phyloP scores from a whole-genome alignment of 148 eudicot genomes.

The Fagopyrum esculentum region DNA sequence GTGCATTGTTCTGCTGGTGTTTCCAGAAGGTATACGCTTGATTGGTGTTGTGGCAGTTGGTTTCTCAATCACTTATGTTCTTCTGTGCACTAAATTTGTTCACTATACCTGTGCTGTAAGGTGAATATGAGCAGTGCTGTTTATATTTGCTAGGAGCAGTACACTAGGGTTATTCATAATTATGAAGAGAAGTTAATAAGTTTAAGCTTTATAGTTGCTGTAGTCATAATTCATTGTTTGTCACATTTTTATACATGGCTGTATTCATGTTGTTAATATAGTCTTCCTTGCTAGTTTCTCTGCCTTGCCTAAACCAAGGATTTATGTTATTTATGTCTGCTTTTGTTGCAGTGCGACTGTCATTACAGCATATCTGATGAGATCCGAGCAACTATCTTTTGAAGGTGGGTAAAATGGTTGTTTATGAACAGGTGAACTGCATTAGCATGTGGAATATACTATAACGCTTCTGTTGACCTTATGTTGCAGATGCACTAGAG shows the following conservation, averaged over 20 bases:
- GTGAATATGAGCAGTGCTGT: background rate
- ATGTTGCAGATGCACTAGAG: constrained; percentile 69
- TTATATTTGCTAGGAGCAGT: background rate
- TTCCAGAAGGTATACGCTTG: constrained; percentile 58
- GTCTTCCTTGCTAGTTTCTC: background rate
- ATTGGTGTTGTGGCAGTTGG: background rate
- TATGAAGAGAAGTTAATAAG: background rate
- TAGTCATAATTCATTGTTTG: background rate
- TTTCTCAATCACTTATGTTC: background rate
- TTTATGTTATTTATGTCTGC: constrained; percentile 26
- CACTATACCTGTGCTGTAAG: background rate
- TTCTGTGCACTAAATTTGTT: no score
- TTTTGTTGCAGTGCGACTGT: constrained; percentile 87
- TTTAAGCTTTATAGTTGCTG: background rate
- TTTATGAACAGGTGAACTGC: background rate
- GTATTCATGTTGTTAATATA: background rate
- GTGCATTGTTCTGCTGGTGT: constrained; percentile 90
- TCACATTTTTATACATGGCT: background rate
- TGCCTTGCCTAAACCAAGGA: constrained; percentile 13
- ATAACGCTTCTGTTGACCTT: background rate
- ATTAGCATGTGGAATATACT: background rate
- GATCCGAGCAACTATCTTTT: constrained; percentile 65
- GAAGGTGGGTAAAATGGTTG: constrained; percentile 51
- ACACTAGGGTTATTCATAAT: background rate
- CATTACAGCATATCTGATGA: constrained; percentile 87